Evolutionary conservation across 177 flowering plant genomes (phyloP).

Genomic region (Tripterygium wilfordii): DNA sequence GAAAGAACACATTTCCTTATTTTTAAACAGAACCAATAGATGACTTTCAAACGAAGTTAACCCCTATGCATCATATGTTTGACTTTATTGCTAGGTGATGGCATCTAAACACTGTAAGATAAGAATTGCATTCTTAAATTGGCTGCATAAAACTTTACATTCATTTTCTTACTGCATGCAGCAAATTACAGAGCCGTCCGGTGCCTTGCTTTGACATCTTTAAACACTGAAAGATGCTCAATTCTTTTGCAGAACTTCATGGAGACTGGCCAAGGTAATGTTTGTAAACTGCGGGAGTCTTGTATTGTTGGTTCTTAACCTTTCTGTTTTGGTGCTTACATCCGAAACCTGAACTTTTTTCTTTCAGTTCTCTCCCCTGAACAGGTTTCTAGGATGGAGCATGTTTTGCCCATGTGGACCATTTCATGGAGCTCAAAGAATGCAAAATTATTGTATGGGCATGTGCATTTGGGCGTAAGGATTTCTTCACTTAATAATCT

Average conservation of each 20-base stretch:
- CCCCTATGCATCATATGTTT: too few species aligned
- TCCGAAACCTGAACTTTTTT: conserved; percentile 17
- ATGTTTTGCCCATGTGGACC: conserved; percentile 68
- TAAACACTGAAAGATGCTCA: conserved; percentile 73
- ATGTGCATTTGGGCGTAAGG: conserved; percentile 56
- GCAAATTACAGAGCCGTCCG: conserved; percentile 78
- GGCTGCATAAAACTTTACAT: background rate
- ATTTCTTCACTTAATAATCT: conserved; percentile 55
- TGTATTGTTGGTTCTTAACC: background rate
- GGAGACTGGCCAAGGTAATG: conserved; percentile 78
- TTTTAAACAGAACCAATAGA: too few species aligned
- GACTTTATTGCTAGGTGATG: too few species aligned
- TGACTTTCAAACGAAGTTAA: too few species aligned
- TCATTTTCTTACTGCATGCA: conserved; percentile 5
- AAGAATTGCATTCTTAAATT: background rate
- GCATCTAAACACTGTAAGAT: too few species aligned
- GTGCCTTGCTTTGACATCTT: conserved; percentile 69
- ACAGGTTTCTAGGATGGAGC: conserved; percentile 80
- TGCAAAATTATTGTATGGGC: conserved; percentile 25
- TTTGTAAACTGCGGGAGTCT: background rate
- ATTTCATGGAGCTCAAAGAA: conserved; percentile 40
- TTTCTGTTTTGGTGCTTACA: conserved; percentile 5
- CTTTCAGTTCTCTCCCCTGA: conserved; percentile 79
- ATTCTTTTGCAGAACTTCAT: conserved; percentile 74
- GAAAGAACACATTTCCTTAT: too few species aligned